Conservation (phyloP, 768 basidiomycete genomes). For the Hygrophorus pudorinus region DNA sequence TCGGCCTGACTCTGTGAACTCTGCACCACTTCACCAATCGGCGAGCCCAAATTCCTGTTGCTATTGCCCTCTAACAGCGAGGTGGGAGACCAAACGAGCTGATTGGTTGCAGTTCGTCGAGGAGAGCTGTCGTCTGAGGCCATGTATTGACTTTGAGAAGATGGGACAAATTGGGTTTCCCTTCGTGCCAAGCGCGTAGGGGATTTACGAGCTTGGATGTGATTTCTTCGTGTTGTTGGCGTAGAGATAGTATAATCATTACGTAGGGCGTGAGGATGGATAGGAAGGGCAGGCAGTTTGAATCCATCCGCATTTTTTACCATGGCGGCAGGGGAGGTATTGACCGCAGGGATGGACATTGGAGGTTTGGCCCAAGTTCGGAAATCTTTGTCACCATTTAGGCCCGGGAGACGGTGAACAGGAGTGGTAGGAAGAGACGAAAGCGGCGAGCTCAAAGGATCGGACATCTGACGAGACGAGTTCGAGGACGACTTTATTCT, state of each 20-base stretch:
- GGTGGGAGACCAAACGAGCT: not conserved
- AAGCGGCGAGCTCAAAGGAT: too few relatives aligned
- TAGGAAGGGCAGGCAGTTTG: too few relatives aligned
- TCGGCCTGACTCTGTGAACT: constrained; percentile 38
- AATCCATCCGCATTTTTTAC: too few relatives aligned
- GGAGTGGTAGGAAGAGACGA: constrained; percentile 11
- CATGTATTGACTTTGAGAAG: constrained; percentile 7
- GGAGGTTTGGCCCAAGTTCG: constrained; percentile 13
- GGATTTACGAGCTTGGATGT: not conserved
- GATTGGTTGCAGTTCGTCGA: not conserved
- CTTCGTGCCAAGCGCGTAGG: not conserved
- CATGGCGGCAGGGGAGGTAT: not conserved
- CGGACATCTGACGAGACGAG: too few relatives aligned
- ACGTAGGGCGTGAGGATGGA: too few relatives aligned
- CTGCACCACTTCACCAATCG: constrained; percentile 24
- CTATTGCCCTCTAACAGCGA: not conserved
- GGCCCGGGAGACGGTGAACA: constrained; percentile 8
- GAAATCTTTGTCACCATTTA: constrained; percentile 5
- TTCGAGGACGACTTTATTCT: not conserved
- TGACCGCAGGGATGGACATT: constrained; percentile 31
- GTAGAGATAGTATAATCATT: not conserved
- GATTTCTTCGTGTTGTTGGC: not conserved
- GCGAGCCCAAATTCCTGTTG: constrained; percentile 2
- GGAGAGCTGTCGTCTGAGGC: not conserved
- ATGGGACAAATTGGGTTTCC: not conserved